Percentiles rank a stretch among this genome's conserved stretches.
Evolutionary conservation across 164 flowering plant species (phyloP).

Genomic region (Nymphaea thermarum): DNA sequence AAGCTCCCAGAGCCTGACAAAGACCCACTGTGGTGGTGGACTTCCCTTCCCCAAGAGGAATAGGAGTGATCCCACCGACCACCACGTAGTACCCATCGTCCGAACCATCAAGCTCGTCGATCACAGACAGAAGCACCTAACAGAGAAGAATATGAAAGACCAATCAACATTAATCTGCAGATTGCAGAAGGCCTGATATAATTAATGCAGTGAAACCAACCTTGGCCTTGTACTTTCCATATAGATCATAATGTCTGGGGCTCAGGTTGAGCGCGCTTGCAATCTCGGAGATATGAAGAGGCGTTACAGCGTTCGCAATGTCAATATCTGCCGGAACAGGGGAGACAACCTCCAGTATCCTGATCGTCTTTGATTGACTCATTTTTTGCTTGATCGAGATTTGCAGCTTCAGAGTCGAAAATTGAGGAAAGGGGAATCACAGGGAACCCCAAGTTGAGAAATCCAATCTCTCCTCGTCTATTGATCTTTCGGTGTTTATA

Average conservation of each 20-base stretch:
- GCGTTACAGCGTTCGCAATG: slow-evolving; percentile 81
- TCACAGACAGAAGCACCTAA: slow-evolving; percentile 70
- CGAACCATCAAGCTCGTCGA: slow-evolving; percentile 70
- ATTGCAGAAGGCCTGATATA: neutral
- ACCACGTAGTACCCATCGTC: slow-evolving; percentile 92
- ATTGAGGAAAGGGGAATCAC: too few relatives aligned
- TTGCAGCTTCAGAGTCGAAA: too few relatives aligned
- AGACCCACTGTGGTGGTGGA: slow-evolving; percentile 98
- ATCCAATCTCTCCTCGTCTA: too few relatives aligned
- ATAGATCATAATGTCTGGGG: slow-evolving; percentile 75
- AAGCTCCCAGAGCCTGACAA: slow-evolving; percentile 96
- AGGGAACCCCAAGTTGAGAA: too few relatives aligned
- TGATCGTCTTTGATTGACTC: slow-evolving; percentile 42
- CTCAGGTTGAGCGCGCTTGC: slow-evolving; percentile 67
- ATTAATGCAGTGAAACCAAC: slow-evolving; percentile 15
- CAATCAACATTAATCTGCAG: neutral
- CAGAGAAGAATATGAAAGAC: neutral
- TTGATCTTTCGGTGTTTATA: too few relatives aligned
- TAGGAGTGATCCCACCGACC: slow-evolving; percentile 98
- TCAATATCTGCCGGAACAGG: slow-evolving; percentile 98
- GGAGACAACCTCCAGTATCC: slow-evolving; percentile 67
- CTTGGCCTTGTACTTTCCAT: slow-evolving; percentile 99
- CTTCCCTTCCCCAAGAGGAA: slow-evolving; percentile 99
- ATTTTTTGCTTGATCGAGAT: slow-evolving; percentile 6
- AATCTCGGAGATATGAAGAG: slow-evolving; percentile 79